Evolutionary conservation across 345 rosid genomes (phyloP), one percentile per base, ranked within the genome.

Genomic region (Eucalyptus polybractea): DNA sequence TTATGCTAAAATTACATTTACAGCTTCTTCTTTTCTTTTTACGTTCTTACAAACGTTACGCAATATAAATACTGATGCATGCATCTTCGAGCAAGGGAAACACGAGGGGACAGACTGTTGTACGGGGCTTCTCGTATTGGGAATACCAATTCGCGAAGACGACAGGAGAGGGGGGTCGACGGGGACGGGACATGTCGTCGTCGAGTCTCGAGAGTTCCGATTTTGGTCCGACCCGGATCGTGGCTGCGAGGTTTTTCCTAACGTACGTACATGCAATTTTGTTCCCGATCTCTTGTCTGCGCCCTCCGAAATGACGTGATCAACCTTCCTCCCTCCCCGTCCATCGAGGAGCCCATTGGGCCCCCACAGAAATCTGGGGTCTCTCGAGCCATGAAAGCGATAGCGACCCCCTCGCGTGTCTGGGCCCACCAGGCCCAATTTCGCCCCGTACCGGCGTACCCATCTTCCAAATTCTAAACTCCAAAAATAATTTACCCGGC

Each of bases 91-190:
- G 76, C 76, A 4, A 65, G 76, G 76, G 37, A 65, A n/a, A 65
- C 76, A 0, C 76, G 8, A 14, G 76, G 76, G 76, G 37, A 65
- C 76, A n/a, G 76, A 7, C 3, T n/a, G 76, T 65, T n/a, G 76
- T 0, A 31, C 37, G 15, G 40, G 76, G 40, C 6, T 16, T 33
- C 21, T 13, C 37, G 10, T n/a, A 0, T n/a, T 14, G 19, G 21
- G 0, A 65, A 65, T 65, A 65, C 37, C 14, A 27, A 60, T 27
- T 0, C 67, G 0, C 0, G 67, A 60, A 60, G 67, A 60, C 0
- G 69, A 27, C 69, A 13, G 69, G 69, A 54, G 67, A 60, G n/a
- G 31, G 16, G 31, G 69, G 3, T 0, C 76, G 76, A 65, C 40
- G 40, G 37, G 37, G 76, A 65, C 76, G 0, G 76, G 40, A 7